phyloP scores from a whole-genome alignment of 495 filamentous ascomycete species.

The Aspergillus biplanus region DNA sequence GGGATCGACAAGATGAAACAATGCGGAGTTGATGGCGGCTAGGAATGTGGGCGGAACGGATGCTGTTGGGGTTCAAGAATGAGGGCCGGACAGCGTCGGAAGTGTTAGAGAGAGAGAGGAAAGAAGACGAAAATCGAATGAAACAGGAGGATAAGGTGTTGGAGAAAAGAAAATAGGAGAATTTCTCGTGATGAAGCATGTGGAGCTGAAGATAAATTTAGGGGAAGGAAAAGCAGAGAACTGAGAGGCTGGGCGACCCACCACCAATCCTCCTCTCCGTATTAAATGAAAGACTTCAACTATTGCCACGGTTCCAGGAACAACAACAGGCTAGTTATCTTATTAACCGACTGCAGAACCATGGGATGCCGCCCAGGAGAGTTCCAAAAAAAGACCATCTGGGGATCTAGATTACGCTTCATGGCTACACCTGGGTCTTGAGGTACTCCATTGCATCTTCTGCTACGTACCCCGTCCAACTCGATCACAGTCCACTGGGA shows the following conservation, averaged over 20 bases:
- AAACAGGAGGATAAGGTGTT: not conserved
- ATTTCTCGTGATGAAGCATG: not conserved
- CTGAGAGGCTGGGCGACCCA: constrained; percentile 9
- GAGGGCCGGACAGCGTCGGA: not conserved
- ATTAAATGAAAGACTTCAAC: not conserved
- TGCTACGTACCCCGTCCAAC: too few species aligned
- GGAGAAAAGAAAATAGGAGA: not conserved
- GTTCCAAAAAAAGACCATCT: not conserved
- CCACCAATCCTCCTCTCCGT: not conserved
- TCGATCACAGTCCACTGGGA: too few species aligned
- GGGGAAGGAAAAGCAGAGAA: not conserved
- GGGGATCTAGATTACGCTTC: not conserved
- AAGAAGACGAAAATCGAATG: not conserved
- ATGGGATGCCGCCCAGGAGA: not conserved
- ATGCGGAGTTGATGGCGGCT: constrained; percentile 17
- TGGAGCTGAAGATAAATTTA: constrained; percentile 1
- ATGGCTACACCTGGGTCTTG: not conserved
- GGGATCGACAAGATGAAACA: constrained; percentile 17
- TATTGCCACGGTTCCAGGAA: not conserved
- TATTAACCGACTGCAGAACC: not conserved
- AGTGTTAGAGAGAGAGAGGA: not conserved
- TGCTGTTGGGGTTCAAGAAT: constrained; percentile 12
- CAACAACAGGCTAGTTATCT: not conserved
- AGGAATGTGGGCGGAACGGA: constrained; percentile 8
- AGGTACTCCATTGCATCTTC: too few species aligned